Conservation (phyloP, 78 protist species). For the Dictyostelium firmibasis region DNA sequence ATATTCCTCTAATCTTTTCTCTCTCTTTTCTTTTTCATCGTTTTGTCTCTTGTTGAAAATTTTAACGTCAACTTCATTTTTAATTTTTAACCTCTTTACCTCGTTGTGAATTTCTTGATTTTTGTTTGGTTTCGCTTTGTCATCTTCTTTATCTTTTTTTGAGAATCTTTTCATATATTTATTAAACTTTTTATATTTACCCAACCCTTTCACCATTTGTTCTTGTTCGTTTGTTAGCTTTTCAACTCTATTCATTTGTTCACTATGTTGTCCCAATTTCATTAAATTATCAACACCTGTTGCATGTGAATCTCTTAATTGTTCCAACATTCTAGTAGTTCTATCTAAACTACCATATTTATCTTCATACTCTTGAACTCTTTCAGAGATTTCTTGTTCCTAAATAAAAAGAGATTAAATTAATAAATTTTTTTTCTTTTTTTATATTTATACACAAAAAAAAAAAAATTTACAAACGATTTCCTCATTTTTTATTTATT, state of each 20-base stretch:
- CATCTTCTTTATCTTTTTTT: background rate
- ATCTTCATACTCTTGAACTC: slow-evolving; percentile 20
- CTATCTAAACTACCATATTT: slow-evolving; percentile 45
- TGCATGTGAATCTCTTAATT: slow-evolving; percentile 51
- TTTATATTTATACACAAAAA: background rate
- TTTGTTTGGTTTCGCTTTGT: background rate
- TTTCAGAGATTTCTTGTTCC: slow-evolving; percentile 33
- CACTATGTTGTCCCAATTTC: slow-evolving; percentile 30
- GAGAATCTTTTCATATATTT: slow-evolving; percentile 44
- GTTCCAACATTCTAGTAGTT: slow-evolving; percentile 45
- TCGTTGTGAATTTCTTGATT: slow-evolving; percentile 28
- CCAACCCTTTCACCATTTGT: background rate
- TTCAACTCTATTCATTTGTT: slow-evolving; percentile 32
- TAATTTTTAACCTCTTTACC: slow-evolving; percentile 19
- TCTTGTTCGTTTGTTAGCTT: slow-evolving; percentile 47
- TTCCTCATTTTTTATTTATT: background rate
- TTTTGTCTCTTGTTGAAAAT: slow-evolving; percentile 40
- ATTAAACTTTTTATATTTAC: slow-evolving; percentile 61
- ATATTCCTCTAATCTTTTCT: slow-evolving; percentile 1
- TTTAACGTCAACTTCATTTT: slow-evolving; percentile 27
- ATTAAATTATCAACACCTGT: slow-evolving; percentile 50
- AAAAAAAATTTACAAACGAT: background rate
- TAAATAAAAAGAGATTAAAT: background rate
- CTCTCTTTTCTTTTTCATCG: slow-evolving; percentile 1
- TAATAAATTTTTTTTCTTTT: background rate